Base-by-base conservation (phyloP, 2,329 filamentous ascomycete genomes). In the Atkinsonella texensis region DNA sequence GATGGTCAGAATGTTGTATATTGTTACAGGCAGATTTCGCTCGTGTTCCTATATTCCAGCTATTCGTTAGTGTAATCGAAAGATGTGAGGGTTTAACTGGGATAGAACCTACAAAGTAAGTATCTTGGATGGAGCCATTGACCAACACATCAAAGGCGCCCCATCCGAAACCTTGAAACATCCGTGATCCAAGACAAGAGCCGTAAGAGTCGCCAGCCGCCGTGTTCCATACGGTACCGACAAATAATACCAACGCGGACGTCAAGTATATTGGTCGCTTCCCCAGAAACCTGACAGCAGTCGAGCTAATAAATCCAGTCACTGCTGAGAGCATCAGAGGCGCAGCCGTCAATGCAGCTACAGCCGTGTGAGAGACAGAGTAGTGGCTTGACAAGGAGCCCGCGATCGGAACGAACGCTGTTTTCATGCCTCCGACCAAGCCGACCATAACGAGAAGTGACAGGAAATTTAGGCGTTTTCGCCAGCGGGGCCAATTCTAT, bases 141-240 rank as follows among this genome's bases (percentile, higher is more conserved):
- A 79, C 66, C 40, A 81, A 62, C 5, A 70, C 73, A 56, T 82
- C 79, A 53, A 81, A 78, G 11, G 74, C 72, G 6, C 78, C 78
- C 74, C 79, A 80, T n/a, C 74, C 78, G 0, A 81, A 51, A 1
- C 77, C 77, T 58, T 81, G 76, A 35, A 81, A 68, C 17, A 78
- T 59, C 10, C 79, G 70, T 2, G 76, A 73, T 0, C 69, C 70
- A 70, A 80, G 72, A 58, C 73, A 74, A 51, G 74, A 67, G 9
- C 63, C 65, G 50, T 72, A 75, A 55, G 62, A 70, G 46, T 60
- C 59, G 7, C 59, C 58, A 5, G 73, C 67, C 17, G 67, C 65
- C 53, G 71, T 73, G 55, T 75, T 77, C 74, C 75, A 79, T 1
- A 75, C 60, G 3, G 68, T 66, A 1, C 76, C 77, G 42, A 72